Evolutionary conservation across 495 filamentous ascomycete genomes (phyloP).

Genomic region (Friedmanniomyces endolithicus): DNA sequence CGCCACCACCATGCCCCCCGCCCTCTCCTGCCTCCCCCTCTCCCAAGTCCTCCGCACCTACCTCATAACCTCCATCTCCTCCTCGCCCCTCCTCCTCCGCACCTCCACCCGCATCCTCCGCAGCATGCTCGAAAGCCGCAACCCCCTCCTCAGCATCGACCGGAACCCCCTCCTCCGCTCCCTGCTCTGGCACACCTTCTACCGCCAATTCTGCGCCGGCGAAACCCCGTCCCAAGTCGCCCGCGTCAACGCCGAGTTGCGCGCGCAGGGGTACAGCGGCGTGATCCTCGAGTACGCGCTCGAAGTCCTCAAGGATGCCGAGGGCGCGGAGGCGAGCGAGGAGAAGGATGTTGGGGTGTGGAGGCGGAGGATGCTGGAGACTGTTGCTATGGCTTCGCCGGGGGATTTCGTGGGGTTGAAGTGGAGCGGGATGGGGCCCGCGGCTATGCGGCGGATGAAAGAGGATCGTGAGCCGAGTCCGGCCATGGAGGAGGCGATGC

Average conservation of each 20-base stretch:
- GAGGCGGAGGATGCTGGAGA: constrained; percentile 62
- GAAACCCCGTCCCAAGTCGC: constrained; percentile 50
- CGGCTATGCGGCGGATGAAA: constrained; percentile 54
- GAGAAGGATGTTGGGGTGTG: constrained; percentile 54
- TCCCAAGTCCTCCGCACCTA: constrained; percentile 65
- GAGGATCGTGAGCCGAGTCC: constrained; percentile 44
- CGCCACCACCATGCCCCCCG: constrained; percentile 1
- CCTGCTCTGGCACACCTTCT: constrained; percentile 65
- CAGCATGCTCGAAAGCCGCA: constrained; percentile 56
- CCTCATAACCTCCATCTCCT: constrained; percentile 66
- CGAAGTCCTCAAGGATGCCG: constrained; percentile 54
- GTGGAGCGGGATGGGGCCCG: constrained; percentile 80
- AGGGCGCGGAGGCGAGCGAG: constrained; percentile 23
- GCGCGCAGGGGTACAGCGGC: constrained; percentile 56
- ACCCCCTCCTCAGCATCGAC: constrained; percentile 32
- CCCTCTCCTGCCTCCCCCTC: constrained; percentile 58
- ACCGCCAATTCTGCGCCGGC: constrained; percentile 75
- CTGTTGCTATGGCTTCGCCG: constrained; percentile 56
- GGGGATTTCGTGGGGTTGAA: constrained; percentile 86
- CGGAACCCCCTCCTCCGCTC: constrained; percentile 29
- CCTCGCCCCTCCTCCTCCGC: constrained; percentile 56
- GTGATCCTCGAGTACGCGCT: constrained; percentile 67
- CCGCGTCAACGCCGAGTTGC: constrained; percentile 45
- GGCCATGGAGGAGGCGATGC: constrained; percentile 55
- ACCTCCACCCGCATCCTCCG: constrained; percentile 59